Conservation (phyloP, 768 basidiomycete species). For the Lactarius evosmus region DNA sequence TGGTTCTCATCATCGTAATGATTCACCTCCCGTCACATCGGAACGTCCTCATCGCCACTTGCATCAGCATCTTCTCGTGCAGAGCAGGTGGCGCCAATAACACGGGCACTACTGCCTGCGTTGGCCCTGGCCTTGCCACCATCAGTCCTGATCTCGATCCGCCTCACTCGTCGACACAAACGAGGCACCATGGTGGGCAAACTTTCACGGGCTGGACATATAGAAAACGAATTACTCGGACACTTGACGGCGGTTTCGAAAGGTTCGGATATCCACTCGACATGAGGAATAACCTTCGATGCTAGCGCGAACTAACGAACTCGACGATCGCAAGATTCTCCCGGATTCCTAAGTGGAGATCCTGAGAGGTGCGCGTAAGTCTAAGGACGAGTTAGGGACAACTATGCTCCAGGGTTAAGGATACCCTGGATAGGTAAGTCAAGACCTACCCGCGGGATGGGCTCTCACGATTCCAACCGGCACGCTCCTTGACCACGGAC, state of each 20-base stretch:
- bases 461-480: conserved; percentile 1
- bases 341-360: conserved; percentile 12
- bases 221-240: neutral
- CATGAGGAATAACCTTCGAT: conserved; percentile 7
- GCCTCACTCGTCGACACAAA: neutral
- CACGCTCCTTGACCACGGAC: neutral
- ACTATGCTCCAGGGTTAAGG: neutral
- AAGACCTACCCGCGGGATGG: conserved; percentile 51
- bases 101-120: conserved; percentile 6
- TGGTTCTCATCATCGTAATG: conserved; percentile 3
- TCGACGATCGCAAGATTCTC: conserved; percentile 6
- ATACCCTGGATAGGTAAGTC: conserved; percentile 31
- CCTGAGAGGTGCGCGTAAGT: neutral
- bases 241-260: neutral
- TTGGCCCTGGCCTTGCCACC: neutral
- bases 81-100: neutral
- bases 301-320: neutral
- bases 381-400: conserved; percentile 7
- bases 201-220: neutral
- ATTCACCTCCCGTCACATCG: conserved; percentile 9
- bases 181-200: conserved; percentile 2
- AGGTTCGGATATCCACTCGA: neutral
- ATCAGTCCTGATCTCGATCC: neutral
- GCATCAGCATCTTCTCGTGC: conserved; percentile 5
- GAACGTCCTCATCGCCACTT: conserved; percentile 3